Evolutionary conservation across 257 asterid species (phyloP).

Genomic region (Solanum stenotomum): DNA sequence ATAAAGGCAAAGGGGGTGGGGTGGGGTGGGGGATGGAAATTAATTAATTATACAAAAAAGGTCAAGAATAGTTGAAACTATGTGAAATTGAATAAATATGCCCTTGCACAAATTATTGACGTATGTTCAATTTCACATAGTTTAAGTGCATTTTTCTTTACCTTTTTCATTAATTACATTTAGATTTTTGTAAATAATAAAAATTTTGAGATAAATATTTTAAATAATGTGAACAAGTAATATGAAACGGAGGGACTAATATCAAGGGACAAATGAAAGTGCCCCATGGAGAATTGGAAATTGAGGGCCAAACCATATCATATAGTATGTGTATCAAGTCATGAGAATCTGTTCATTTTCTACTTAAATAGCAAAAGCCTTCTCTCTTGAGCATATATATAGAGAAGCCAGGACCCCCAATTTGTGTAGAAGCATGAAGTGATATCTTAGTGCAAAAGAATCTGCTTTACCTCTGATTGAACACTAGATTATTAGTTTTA

Average conservation of each 20-base stretch:
- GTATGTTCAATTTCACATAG: background rate
- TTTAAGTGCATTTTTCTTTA: no score
- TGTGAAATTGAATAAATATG: no score
- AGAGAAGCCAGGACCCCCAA: background rate
- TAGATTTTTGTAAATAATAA: no score
- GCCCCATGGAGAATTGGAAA: background rate
- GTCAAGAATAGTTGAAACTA: no score
- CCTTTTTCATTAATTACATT: no score
- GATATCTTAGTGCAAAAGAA: background rate
- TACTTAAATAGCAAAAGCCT: background rate
- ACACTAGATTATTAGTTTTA: background rate
- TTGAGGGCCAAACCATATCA: background rate
- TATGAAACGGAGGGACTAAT: background rate
- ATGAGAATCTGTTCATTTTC: background rate
- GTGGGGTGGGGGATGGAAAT: background rate
- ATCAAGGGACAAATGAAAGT: background rate
- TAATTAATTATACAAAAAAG: background rate
- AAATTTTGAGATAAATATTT: no score
- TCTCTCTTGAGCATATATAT: background rate
- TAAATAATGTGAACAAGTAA: background rate
- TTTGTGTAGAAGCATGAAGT: background rate
- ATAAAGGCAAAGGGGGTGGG: background rate
- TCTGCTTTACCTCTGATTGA: background rate
- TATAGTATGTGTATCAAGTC: background rate
- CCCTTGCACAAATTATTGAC: background rate